Base-by-base conservation (phyloP, 257 asterid species). In the Solanum infundibuliforme region DNA sequence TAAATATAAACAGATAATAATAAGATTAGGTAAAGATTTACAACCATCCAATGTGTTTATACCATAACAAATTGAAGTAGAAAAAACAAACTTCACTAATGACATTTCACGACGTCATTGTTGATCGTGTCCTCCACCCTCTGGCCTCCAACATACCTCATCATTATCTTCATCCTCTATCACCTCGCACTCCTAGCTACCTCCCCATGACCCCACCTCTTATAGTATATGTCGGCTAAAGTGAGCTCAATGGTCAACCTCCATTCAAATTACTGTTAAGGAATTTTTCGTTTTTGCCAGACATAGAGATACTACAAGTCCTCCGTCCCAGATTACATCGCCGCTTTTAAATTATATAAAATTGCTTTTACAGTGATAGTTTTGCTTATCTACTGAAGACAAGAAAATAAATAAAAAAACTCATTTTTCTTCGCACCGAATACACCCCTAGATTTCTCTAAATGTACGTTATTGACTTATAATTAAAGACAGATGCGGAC, bases 341-440 rank as follows among this genome's bases (percentile, higher is more conserved):
- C 1, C 4, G 4, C 62, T 52, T 62, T 62, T 23, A 62, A 62
- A 62, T 62, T 62, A 62, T n/a, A 23, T 23, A 55, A 55, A 55
- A 7, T 6, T 18, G 0, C 2, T 58, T 20, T 58, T 58, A 58
- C 0, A 8, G 4, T 8, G n/a, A 3, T 23, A n/a, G 0, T 4
- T 62, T n/a, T 62, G 1, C 7, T n/a, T 10, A n/a, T 10, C 31
- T 62, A n/a, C 1, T 6, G 0, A 9, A n/a, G 7, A 62, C 6
- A 9, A 23, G 3, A 62, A 62, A 23, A 62, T 62, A 62, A 23
- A 4, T 8, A 9, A 23, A 4, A 23, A 60, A 62, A 23, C 3
- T 23, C 0, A 10, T 23, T 62, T 62, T 62, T 2, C 13, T 62
- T 62, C 7, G 7, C 69, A 62, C 29, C 31, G 3, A 62, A 62